Evolutionary conservation across 2,329 filamentous ascomycete genomes (phyloP).

Genomic region (Aspergillus tamarii): DNA sequence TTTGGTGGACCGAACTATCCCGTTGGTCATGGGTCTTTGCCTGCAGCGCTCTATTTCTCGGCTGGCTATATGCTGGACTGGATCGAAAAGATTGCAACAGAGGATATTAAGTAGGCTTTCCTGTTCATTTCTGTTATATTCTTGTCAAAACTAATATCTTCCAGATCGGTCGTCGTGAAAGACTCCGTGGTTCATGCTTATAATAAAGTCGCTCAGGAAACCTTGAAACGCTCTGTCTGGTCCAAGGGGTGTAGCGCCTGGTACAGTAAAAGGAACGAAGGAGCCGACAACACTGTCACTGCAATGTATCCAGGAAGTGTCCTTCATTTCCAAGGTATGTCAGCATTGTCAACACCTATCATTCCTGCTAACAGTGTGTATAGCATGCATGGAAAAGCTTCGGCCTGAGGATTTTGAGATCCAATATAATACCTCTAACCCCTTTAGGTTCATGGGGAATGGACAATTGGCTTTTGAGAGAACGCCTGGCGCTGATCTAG

Average conservation of each 20-base stretch:
- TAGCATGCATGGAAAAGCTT: constrained; percentile 12
- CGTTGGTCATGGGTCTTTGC: constrained; percentile 28
- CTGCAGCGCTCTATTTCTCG: constrained; percentile 18
- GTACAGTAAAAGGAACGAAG: constrained; percentile 25
- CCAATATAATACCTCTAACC: constrained; percentile 16
- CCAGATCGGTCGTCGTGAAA: constrained; percentile 19
- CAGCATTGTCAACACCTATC: too few species aligned
- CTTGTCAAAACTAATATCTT: not conserved
- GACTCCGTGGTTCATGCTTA: constrained; percentile 23
- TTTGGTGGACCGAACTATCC: constrained; percentile 28
- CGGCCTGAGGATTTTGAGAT: constrained; percentile 24
- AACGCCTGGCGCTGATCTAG: constrained; percentile 12
- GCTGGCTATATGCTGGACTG: constrained; percentile 33
- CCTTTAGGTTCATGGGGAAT: constrained; percentile 19
- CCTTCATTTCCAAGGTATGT: constrained; percentile 26
- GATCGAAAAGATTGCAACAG: constrained; percentile 29
- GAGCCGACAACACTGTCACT: constrained; percentile 19
- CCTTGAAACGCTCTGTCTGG: constrained; percentile 30
- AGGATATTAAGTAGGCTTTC: constrained; percentile 20
- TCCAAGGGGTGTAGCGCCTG: constrained; percentile 30
- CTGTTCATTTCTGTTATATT: not conserved
- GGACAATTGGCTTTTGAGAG: constrained; percentile 18
- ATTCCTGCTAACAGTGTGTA: too few species aligned
- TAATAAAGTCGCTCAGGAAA: constrained; percentile 26
- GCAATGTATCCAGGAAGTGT: constrained; percentile 31